Percentiles rank a stretch among this genome's conserved stretches.
Evolutionary conservation across 805 yeast genomes (phyloP).

Genomic region (Spencermartinsiella europaea): DNA sequence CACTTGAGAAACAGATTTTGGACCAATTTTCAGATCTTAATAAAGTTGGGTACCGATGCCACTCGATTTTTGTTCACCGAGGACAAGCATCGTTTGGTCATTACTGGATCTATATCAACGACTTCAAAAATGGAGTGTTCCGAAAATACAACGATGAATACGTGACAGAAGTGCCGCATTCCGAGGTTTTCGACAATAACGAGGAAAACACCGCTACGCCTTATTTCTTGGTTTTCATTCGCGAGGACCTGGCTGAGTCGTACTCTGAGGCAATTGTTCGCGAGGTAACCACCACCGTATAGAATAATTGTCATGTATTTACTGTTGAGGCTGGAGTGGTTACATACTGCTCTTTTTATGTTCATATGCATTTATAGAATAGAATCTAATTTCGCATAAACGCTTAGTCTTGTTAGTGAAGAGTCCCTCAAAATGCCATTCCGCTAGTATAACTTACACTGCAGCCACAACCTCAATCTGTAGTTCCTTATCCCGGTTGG

Average conservation of each 20-base stretch:
- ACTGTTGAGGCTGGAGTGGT: too few species aligned
- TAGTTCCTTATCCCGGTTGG: slow-evolving; percentile 48
- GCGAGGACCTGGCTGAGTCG: slow-evolving; percentile 47
- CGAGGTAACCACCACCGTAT: slow-evolving; percentile 2
- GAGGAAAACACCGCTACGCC: slow-evolving; percentile 84
- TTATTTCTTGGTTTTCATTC: slow-evolving; percentile 80
- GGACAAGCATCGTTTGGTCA: slow-evolving; percentile 97
- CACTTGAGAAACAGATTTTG: slow-evolving; percentile 46
- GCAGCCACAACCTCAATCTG: slow-evolving; percentile 89
- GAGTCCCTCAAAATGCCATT: neutral
- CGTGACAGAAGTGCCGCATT: slow-evolving; percentile 73
- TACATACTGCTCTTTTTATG: neutral
- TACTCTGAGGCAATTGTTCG: slow-evolving; percentile 18
- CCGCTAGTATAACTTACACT: slow-evolving; percentile 36
- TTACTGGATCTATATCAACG: slow-evolving; percentile 92
- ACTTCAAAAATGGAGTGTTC: slow-evolving; percentile 60
- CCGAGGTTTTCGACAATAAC: slow-evolving; percentile 33
- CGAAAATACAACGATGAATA: slow-evolving; percentile 91
- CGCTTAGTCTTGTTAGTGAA: slow-evolving; percentile 42
- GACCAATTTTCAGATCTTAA: slow-evolving; percentile 59
- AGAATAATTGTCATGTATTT: neutral
- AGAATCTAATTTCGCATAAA: slow-evolving; percentile 89
- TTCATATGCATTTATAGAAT: slow-evolving; percentile 45
- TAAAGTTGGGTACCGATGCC: slow-evolving; percentile 69
- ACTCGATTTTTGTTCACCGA: slow-evolving; percentile 89